phyloP scores from a whole-genome alignment of 129 eudicot species.

The Helianthus annuus region HanXRQr2.0-SUNRISE NC_035434.2:72908705-72909204 shows the following conservation, averaged over 20 bases:
- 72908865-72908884: slow-evolving; percentile 89
- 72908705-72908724: slow-evolving; percentile 84
- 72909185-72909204: slow-evolving; percentile 86
- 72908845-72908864: slow-evolving; percentile 81
- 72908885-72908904: slow-evolving; percentile 87
- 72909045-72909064: slow-evolving; percentile 92
- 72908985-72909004: neutral
- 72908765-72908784: slow-evolving; percentile 67
- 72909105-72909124: slow-evolving; percentile 72
- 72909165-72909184: slow-evolving; percentile 90
- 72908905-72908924: slow-evolving; percentile 88
- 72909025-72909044: neutral
- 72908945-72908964: slow-evolving; percentile 95
- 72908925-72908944: slow-evolving; percentile 89
- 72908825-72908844: slow-evolving; percentile 89
- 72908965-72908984: neutral
- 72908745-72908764: slow-evolving; percentile 78
- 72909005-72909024: neutral
- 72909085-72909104: slow-evolving; percentile 86
- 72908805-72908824: slow-evolving; percentile 94
- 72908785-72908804: slow-evolving; percentile 80
- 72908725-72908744: slow-evolving; percentile 86
- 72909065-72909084: slow-evolving; percentile 87
- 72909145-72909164: slow-evolving; percentile 93
- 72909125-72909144: slow-evolving; percentile 78